Conservation (phyloP, 176 grass and related monocot species). For the Triticum urartu region DNA sequence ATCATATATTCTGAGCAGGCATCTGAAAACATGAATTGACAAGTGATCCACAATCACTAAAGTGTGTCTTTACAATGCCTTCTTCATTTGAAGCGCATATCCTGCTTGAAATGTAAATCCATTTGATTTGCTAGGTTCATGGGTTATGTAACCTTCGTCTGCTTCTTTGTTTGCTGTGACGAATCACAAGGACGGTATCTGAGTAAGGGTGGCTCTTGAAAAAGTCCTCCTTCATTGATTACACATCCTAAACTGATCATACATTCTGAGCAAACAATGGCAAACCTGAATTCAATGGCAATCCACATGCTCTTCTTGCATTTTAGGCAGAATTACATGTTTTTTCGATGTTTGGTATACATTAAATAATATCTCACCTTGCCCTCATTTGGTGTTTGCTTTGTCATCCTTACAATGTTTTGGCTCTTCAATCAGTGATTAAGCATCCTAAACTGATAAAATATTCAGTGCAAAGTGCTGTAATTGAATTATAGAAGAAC, state of each 20-base stretch:
- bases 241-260: not conserved
- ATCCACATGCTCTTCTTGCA: too few relatives aligned
- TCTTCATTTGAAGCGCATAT: not conserved
- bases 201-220: constrained; percentile 2
- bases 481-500: not conserved
- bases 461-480: not conserved
- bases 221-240: constrained; percentile 5
- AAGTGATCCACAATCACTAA: not conserved
- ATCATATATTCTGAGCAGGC: constrained; percentile 16
- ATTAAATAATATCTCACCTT: too few relatives aligned
- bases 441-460: not conserved
- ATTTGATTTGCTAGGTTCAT: not conserved
- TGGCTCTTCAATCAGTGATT: constrained; percentile 5
- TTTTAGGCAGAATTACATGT: too few relatives aligned
- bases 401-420: too few relatives aligned
- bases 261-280: not conserved
- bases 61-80: not conserved
- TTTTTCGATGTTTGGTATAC: too few relatives aligned
- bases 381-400: too few relatives aligned
- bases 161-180: not conserved
- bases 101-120: not conserved
- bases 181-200: constrained; percentile 29
- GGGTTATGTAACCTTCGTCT: not conserved
- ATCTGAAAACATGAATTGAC: not conserved
- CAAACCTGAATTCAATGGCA: too few relatives aligned